Percentiles rank a stretch among this genome's conserved stretches.
Evolutionary conservation across 306 rosid genomes (phyloP).

Genomic region (Prunus persica): Prunus_persica_NCBIv2 NC_034016.1:16948501-16949000

Average conservation of each 20-base stretch:
- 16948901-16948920: constrained; percentile 1
- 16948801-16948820: background rate
- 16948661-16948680: constrained; percentile 86
- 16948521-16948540: constrained; percentile 39
- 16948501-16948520: constrained; percentile 43
- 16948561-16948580: constrained; percentile 43
- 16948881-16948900: background rate
- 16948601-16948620: constrained; percentile 67
- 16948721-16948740: constrained; percentile 94
- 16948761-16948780: background rate
- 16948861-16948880: background rate
- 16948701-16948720: constrained; percentile 96
- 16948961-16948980: constrained; percentile 46
- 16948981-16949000: constrained; percentile 43
- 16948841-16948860: background rate
- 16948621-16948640: constrained; percentile 77
- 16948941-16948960: constrained; percentile 64
- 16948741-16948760: constrained; percentile 51
- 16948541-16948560: constrained; percentile 44
- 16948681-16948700: constrained; percentile 85
- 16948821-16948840: background rate
- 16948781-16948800: background rate
- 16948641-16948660: constrained; percentile 94
- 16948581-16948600: constrained; percentile 76
- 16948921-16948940: constrained; percentile 78